Percentiles rank a stretch among this genome's conserved stretches.
phyloP scores from a whole-genome alignment of 2,329 filamentous ascomycete genomes.

The Geosmithia morbida region DNA sequence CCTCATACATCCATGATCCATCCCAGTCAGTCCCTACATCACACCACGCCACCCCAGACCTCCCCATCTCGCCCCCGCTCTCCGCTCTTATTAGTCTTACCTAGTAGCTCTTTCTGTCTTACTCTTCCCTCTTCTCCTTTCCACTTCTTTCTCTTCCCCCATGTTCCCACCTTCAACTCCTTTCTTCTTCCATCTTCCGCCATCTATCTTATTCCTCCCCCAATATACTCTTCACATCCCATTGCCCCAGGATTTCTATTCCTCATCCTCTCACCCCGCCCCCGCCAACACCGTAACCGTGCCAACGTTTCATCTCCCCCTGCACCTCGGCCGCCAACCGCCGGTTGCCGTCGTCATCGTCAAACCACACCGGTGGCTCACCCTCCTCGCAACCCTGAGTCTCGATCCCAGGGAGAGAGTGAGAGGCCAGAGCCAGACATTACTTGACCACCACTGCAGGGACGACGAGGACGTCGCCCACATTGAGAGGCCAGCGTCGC shows the following conservation, averaged over 20 bases:
- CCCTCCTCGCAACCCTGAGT: neutral
- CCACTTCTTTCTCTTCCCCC: neutral
- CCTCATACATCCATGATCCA: neutral
- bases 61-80: neutral
- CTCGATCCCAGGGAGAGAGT: neutral
- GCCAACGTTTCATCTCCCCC: too few relatives aligned
- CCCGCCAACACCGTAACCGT: neutral
- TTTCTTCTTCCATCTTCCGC: neutral
- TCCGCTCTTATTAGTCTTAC: conserved; percentile 3
- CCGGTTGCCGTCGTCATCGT: neutral
- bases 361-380: neutral
- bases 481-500: too few relatives aligned
- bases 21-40: neutral
- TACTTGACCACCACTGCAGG: too few relatives aligned
- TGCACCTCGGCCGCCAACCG: neutral
- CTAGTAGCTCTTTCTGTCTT: conserved; percentile 2
- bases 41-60: neutral
- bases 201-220: neutral
- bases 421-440: neutral
- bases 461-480: neutral
- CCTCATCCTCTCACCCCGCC: neutral
- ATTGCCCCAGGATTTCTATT: too few relatives aligned
- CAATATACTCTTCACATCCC: neutral
- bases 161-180: too few relatives aligned
- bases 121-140: neutral